Evolutionary conservation across 2,329 filamentous ascomycete genomes (phyloP).

Genomic region (Aspergillus pseudonomiae): DNA sequence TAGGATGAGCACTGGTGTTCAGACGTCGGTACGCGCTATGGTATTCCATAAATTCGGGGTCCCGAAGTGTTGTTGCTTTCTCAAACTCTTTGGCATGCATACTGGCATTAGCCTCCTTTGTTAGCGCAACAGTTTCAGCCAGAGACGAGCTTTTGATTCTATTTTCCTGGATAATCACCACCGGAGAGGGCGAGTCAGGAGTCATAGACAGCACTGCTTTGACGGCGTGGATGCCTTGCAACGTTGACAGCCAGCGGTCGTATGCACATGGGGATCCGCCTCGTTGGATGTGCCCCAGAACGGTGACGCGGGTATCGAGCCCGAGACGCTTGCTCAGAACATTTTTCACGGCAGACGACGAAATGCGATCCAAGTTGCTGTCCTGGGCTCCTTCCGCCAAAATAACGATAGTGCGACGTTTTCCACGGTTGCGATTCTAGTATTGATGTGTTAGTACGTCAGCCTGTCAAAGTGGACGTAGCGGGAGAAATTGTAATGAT

Average conservation of each 20-base stretch:
- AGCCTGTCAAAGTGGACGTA: background rate
- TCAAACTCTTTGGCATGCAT: conserved; percentile 87
- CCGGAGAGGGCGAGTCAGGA: conserved; percentile 85
- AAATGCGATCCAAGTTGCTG: conserved; percentile 79
- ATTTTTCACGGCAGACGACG: conserved; percentile 78
- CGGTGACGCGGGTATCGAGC: conserved; percentile 91
- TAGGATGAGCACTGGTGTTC: conserved; percentile 75
- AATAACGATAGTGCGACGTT: conserved; percentile 97
- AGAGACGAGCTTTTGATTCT: conserved; percentile 91
- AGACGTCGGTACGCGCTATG: conserved; percentile 88
- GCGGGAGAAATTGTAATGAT: background rate
- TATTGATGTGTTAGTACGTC: background rate
- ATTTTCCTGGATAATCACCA: conserved; percentile 97
- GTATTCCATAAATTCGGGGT: conserved; percentile 92
- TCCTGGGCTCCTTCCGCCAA: conserved; percentile 95
- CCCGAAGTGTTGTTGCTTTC: conserved; percentile 81
- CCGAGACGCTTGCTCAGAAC: conserved; percentile 79
- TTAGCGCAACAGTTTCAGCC: conserved; percentile 84
- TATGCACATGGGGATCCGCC: conserved; percentile 91
- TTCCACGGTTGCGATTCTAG: conserved; percentile 81
- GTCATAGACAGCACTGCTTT: conserved; percentile 87
- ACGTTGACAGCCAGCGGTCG: conserved; percentile 87
- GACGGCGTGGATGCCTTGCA: conserved; percentile 93
- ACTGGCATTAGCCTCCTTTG: conserved; percentile 78
- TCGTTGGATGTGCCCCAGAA: conserved; percentile 94